These are phyloP conservation scores for Stephania japonica DNA, from an alignment of 164 flowering plant species.

Conservation along the genomic window DNA sequence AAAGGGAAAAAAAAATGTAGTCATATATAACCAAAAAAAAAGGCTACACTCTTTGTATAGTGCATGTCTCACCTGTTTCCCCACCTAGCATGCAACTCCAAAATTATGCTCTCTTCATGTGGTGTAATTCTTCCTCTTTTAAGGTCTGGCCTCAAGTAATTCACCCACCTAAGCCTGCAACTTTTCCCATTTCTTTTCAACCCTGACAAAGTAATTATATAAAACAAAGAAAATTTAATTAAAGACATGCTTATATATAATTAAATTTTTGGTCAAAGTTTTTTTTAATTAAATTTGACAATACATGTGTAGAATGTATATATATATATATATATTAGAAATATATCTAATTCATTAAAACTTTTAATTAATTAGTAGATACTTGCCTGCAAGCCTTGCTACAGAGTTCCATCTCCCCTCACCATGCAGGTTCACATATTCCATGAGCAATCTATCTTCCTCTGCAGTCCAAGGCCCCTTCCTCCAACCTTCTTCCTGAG, in stretches of 20 bases:
- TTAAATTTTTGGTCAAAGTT: too few relatives aligned
- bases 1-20: too few relatives aligned
- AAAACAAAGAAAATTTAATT: neutral
- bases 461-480: slow-evolving; percentile 97
- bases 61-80: slow-evolving; percentile 68
- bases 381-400: slow-evolving; percentile 60
- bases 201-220: slow-evolving; percentile 30
- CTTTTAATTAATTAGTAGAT: neutral
- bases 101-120: slow-evolving; percentile 68
- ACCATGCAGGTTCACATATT: slow-evolving; percentile 74
- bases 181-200: slow-evolving; percentile 91
- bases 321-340: neutral
- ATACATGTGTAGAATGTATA: neutral
- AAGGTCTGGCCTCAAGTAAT: slow-evolving; percentile 87
- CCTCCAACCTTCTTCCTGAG: slow-evolving; percentile 58
- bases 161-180: slow-evolving; percentile 94
- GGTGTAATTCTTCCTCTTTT: slow-evolving; percentile 89
- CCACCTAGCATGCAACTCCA: slow-evolving; percentile 85
- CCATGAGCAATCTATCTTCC: slow-evolving; percentile 75
- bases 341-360: neutral
- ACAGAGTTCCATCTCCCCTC: slow-evolving; percentile 95
- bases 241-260: neutral
- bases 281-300: neutral
- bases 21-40: too few relatives aligned
- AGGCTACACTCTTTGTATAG: too few relatives aligned